These are phyloP conservation scores for Colletotrichum horii DNA, from an alignment of 2,329 filamentous ascomycete species.

Conservation along the genomic window DNA sequence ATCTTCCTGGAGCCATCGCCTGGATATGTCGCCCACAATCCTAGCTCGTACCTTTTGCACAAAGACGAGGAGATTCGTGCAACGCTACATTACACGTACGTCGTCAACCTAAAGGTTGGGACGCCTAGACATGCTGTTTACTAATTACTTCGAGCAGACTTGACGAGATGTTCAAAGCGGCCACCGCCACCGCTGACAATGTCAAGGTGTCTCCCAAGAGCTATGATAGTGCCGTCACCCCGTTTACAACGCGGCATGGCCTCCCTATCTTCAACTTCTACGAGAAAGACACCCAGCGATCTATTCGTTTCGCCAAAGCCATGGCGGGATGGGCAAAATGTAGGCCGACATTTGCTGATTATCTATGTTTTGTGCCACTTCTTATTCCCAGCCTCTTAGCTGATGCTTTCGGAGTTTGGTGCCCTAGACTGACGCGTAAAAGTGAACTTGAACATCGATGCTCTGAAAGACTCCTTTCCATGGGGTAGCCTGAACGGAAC, in stretches of 20 bases:
- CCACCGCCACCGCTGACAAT: not conserved
- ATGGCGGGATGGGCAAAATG: constrained; percentile 17
- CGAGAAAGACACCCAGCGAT: constrained; percentile 7
- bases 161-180: not conserved
- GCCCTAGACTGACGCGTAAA: not conserved
- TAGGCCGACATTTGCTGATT: not conserved
- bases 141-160: not conserved
- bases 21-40: constrained; percentile 24
- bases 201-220: not conserved
- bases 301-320: constrained; percentile 20
- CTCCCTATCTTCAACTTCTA: constrained; percentile 23
- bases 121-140: too few relatives aligned
- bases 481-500: constrained; percentile 23
- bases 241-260: not conserved
- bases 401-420: not conserved
- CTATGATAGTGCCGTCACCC: not conserved
- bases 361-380: not conserved
- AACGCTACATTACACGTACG: not conserved
- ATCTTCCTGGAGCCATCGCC: constrained; percentile 26
- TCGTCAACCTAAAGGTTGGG: accelerated
- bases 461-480: constrained; percentile 22
- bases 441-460: constrained; percentile 15
- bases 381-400: too few relatives aligned
- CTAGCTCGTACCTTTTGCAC: not conserved
- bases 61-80: constrained; percentile 23